Evolutionary conservation across 805 yeast species (phyloP).

Genomic region (Starmera amethionina): DNA sequence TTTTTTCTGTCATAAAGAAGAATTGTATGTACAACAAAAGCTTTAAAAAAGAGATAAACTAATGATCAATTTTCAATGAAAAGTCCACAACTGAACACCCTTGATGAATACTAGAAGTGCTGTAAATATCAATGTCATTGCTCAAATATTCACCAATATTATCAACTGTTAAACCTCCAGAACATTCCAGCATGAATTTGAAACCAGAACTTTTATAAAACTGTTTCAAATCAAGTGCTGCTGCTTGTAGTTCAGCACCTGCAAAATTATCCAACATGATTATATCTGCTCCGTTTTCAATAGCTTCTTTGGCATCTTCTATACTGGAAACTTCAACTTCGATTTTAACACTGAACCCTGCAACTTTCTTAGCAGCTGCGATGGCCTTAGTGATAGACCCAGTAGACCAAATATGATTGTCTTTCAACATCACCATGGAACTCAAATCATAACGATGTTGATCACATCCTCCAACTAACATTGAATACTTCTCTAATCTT

Average conservation of each 20-base stretch:
- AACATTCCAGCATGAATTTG: conserved; percentile 71
- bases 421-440: conserved; percentile 94
- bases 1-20: no score
- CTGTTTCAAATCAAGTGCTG: conserved; percentile 52
- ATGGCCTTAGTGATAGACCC: conserved; percentile 89
- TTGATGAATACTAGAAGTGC: conserved; percentile 87
- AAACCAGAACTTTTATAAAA: conserved; percentile 36
- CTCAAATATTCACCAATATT: conserved; percentile 61
- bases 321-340: conserved; percentile 89
- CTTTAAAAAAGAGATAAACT: not conserved
- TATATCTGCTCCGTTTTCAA: conserved; percentile 90
- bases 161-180: conserved; percentile 75
- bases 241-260: conserved; percentile 52
- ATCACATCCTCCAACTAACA: conserved; percentile 93
- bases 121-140: conserved; percentile 78
- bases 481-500: conserved; percentile 80
- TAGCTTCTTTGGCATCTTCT: conserved; percentile 85
- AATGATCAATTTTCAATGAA: conserved; percentile 60
- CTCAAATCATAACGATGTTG: conserved; percentile 86
- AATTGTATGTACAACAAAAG: no score
- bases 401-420: conserved; percentile 86
- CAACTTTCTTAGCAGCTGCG: conserved; percentile 59
- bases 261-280: conserved; percentile 88
- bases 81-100: conserved; percentile 81
- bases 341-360: conserved; percentile 83